phyloP scores from a whole-genome alignment of 352 stramenopile species.

The Elongisporangium undulatum region DNA sequence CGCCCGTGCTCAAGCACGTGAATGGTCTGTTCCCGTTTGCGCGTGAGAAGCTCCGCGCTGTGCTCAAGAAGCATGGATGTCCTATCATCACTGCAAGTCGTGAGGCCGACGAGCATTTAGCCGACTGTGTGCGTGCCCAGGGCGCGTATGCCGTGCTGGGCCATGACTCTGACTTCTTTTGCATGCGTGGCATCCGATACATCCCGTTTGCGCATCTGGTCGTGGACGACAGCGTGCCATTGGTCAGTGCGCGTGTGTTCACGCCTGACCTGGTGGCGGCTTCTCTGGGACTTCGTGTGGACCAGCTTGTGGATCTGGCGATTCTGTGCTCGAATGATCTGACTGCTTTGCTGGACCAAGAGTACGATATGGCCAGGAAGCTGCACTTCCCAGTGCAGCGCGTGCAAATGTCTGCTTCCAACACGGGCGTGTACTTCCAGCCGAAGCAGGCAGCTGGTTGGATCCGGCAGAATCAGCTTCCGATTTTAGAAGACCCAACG shows the following conservation, averaged over 20 bases:
- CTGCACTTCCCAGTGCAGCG: constrained; percentile 59
- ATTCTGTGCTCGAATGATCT: constrained; percentile 89
- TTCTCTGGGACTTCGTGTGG: constrained; percentile 46
- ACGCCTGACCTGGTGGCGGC: constrained; percentile 53
- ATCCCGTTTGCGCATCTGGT: constrained; percentile 62
- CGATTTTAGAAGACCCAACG: constrained; percentile 57
- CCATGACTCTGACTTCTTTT: constrained; percentile 88
- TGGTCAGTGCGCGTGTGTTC: constrained; percentile 72
- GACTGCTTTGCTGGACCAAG: constrained; percentile 56
- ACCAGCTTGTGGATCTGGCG: constrained; percentile 81
- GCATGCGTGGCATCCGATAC: constrained; percentile 79
- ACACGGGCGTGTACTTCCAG: constrained; percentile 11
- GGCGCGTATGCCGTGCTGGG: constrained; percentile 61
- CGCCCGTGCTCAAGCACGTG: constrained; percentile 40
- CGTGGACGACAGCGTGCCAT: constrained; percentile 17
- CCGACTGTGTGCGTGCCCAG: constrained; percentile 45
- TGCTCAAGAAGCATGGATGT: constrained; percentile 47
- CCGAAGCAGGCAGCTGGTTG: constrained; percentile 48
- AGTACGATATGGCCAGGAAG: constrained; percentile 46
- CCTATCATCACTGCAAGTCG: constrained; percentile 42
- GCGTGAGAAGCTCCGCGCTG: constrained; percentile 54
- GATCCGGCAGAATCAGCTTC: constrained; percentile 36
- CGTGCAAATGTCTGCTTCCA: constrained; percentile 18
- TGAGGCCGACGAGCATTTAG: constrained; percentile 79
- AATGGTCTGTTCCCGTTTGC: constrained; percentile 79